Evolutionary conservation across 2,329 filamentous ascomycete genomes (phyloP).

Genomic region (Knufia fluminis): DNA sequence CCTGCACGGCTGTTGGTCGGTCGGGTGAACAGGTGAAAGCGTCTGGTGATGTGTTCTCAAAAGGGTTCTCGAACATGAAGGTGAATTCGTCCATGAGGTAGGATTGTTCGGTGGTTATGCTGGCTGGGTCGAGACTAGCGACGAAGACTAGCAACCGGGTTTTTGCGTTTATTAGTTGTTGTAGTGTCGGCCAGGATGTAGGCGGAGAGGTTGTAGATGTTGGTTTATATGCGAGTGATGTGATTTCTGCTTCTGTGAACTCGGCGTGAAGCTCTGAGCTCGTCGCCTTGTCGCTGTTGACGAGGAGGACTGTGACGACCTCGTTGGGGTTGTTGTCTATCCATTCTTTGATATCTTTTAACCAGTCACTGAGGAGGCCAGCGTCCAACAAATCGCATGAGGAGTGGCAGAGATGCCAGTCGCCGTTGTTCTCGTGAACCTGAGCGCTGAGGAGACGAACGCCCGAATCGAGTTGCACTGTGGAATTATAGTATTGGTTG

Average conservation of each 20-base stretch:
- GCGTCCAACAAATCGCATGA: slow-evolving; percentile 60
- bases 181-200: slow-evolving; percentile 60
- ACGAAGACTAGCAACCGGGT: slow-evolving; percentile 62
- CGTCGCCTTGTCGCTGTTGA: slow-evolving; percentile 56
- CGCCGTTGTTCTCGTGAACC: slow-evolving; percentile 53
- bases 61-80: slow-evolving; percentile 62
- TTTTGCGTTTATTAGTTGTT: slow-evolving; percentile 54
- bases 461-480: slow-evolving; percentile 59
- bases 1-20: slow-evolving; percentile 49
- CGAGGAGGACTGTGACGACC: slow-evolving; percentile 64
- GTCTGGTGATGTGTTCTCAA: slow-evolving; percentile 50
- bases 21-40: slow-evolving; percentile 66
- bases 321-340: slow-evolving; percentile 62
- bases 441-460: slow-evolving; percentile 63
- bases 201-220: slow-evolving; percentile 35
- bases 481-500: slow-evolving; percentile 64
- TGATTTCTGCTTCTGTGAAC: slow-evolving; percentile 52
- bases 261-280: slow-evolving; percentile 46
- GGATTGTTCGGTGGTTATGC: slow-evolving; percentile 29
- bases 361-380: slow-evolving; percentile 56
- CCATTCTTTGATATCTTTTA: slow-evolving; percentile 57
- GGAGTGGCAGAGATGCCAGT: slow-evolving; percentile 62
- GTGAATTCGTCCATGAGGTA: slow-evolving; percentile 37
- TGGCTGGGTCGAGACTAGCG: slow-evolving; percentile 36
- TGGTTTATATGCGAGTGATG: slow-evolving; percentile 52